Evolutionary conservation across 176 grass and related monocot species (phyloP).

Genomic region (Raddia guianensis): DNA sequence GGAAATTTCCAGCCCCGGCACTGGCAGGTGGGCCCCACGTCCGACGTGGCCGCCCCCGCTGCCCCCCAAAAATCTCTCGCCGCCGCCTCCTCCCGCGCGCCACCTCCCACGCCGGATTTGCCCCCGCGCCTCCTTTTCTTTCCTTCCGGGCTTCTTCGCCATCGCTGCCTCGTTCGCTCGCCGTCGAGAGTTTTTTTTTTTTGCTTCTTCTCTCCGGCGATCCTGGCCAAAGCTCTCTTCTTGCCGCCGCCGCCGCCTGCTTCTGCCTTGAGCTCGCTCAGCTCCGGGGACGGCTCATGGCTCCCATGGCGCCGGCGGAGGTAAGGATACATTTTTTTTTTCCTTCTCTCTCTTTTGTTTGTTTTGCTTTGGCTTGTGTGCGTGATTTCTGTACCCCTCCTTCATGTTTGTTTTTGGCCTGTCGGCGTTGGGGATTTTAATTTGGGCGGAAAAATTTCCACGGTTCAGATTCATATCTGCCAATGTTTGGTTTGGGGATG

Average conservation of each 20-base stretch:
- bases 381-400: too few relatives aligned
- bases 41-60: constrained; percentile 50
- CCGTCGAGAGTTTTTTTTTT: too few relatives aligned
- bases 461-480: neutral
- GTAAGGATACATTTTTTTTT: constrained; percentile 16
- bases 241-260: too few relatives aligned
- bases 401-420: neutral
- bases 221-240: too few relatives aligned
- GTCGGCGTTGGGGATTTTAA: neutral
- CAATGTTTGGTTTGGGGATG: too few relatives aligned
- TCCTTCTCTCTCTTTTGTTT: neutral
- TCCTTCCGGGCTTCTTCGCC: too few relatives aligned
- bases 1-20: constrained; percentile 51
- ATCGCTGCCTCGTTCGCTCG: too few relatives aligned
- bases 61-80: constrained; percentile 43
- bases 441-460: neutral
- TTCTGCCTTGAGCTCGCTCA: neutral
- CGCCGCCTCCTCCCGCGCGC: neutral
- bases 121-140: too few relatives aligned
- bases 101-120: too few relatives aligned
- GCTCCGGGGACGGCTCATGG: constrained; percentile 7
- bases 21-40: constrained; percentile 26
- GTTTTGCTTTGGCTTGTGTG: too few relatives aligned
- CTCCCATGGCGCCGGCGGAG: constrained; percentile 36
- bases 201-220: neutral